phyloP scores from a whole-genome alignment of 768 basidiomycete genomes.

The Sporobolomyces roseus region DNA sequence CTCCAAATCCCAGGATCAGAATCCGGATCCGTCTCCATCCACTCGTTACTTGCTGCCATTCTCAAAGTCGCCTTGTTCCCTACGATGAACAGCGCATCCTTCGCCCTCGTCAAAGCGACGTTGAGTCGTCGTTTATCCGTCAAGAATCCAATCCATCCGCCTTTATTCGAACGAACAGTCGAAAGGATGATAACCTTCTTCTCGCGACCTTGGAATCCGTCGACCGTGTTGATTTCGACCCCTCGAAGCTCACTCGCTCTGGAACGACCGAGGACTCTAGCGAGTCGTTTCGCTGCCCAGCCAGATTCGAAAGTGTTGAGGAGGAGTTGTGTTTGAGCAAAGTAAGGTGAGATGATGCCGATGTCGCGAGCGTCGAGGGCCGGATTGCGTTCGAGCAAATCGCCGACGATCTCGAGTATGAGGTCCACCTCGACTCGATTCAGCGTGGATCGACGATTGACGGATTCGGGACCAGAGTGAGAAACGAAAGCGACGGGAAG shows the following conservation, averaged over 20 bases:
- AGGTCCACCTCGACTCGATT: conserved; percentile 75
- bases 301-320: conserved; percentile 45
- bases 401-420: conserved; percentile 73
- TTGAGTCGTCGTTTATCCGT: conserved; percentile 80
- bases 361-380: conserved; percentile 68
- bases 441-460: conserved; percentile 66
- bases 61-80: conserved; percentile 53
- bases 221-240: conserved; percentile 85
- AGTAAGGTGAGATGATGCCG: conserved; percentile 88
- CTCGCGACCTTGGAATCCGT: conserved; percentile 90
- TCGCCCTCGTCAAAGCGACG: conserved; percentile 84
- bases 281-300: conserved; percentile 52
- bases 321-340: conserved; percentile 74
- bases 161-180: conserved; percentile 75
- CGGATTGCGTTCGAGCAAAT: conserved; percentile 69
- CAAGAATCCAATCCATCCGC: conserved; percentile 79
- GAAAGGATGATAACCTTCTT: conserved; percentile 90
- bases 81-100: conserved; percentile 74
- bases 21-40: conserved; percentile 27
- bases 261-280: conserved; percentile 62
- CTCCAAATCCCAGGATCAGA: conserved; percentile 31
- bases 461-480: conserved; percentile 66
- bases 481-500: conserved; percentile 76
- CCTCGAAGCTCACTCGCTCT: conserved; percentile 72
- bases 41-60: conserved; percentile 24